Conservation (phyloP, 225 moss, liverwort and hornwort genomes). For the Marchantia polymorpha region DNA sequence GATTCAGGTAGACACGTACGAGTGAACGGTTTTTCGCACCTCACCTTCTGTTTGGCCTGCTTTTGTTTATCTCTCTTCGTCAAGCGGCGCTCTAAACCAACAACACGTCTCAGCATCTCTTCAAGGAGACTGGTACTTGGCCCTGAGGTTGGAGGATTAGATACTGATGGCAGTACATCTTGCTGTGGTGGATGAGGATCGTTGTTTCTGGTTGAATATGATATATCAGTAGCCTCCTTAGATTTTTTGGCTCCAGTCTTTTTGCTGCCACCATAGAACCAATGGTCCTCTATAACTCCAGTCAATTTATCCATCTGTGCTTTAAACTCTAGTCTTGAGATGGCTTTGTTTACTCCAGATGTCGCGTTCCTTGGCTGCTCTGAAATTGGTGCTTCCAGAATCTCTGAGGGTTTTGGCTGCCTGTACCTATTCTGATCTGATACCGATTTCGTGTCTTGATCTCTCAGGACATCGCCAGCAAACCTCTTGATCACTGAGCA, state of each 20-base stretch:
- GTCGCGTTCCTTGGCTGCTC: not conserved
- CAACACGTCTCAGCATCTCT: constrained; percentile 32
- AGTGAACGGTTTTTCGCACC: too few species aligned
- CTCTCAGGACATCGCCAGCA: not conserved
- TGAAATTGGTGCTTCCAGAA: not conserved
- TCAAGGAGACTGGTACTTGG: constrained; percentile 23
- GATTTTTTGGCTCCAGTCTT: constrained; percentile 3
- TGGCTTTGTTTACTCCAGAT: constrained; percentile 26
- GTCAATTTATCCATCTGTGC: constrained; percentile 45
- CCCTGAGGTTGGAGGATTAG: not conserved
- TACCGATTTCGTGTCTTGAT: not conserved
- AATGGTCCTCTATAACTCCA: constrained; percentile 33
- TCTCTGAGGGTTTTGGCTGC: not conserved
- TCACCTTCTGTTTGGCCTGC: constrained; percentile 31
- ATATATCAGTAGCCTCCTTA: not conserved
- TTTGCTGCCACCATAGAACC: constrained; percentile 21
- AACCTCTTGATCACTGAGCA: constrained; percentile 30
- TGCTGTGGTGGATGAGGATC: not conserved
- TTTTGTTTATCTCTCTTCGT: constrained; percentile 25
- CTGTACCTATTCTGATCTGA: not conserved
- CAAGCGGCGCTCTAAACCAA: constrained; percentile 24
- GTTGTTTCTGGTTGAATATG: not conserved
- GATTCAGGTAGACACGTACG: too few species aligned
- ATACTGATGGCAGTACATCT: not conserved
- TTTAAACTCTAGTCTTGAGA: constrained; percentile 43